Base-by-base conservation (phyloP, 257 asterid genomes). In the Eustoma russellianum region DNA sequence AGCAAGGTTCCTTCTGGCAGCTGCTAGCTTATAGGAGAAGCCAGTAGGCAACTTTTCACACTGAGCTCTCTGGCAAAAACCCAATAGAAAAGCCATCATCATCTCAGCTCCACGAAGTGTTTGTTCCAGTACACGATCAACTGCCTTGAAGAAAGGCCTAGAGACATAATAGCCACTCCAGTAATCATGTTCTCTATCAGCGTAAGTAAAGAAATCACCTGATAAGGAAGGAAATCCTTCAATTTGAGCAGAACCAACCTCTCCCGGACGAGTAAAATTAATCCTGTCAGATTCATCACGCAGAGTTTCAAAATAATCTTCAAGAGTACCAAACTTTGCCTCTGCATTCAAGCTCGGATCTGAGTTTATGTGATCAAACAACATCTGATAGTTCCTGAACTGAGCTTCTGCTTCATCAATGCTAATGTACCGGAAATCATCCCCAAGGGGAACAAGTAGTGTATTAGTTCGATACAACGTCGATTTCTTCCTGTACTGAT, bases 91-190 rank as follows among this genome's bases (percentile, higher is more conserved):
- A 63, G 93, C 72, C 97, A 88, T 85, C 94, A 92, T 80, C 78
- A 85, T 79, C 70, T 92, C 99, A 9, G 89, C 95, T 15, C 93
- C 82, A 13, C 97, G 94, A 65, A 92, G 95, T 63, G 94, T 85
- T 51, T 92, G 94, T 76, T 92, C 99, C 72, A 92, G 67, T 35
- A 88, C 94, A 56, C 97, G 86, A 65, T 88, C 99, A 63, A 88
- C 95, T 17, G 97, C 97, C 79, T 92, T 92, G 80, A 85, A 88
- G 80, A 92, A 92, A 46, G 97, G 97, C 73, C 99, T 79, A 45
- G 99, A 88, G 54, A 92, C 99, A 70, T 92, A 88, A 70, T 92
- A 92, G 50, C 99, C 99, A 51, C 99, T 88, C 99, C 99, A 88
- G 65, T 92, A 92, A 74, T 92, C 99, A 67, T 85, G 84, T 49